Conservation (phyloP, 2,329 filamentous ascomycete species). For the Aspergillus chevalieri region DNA sequence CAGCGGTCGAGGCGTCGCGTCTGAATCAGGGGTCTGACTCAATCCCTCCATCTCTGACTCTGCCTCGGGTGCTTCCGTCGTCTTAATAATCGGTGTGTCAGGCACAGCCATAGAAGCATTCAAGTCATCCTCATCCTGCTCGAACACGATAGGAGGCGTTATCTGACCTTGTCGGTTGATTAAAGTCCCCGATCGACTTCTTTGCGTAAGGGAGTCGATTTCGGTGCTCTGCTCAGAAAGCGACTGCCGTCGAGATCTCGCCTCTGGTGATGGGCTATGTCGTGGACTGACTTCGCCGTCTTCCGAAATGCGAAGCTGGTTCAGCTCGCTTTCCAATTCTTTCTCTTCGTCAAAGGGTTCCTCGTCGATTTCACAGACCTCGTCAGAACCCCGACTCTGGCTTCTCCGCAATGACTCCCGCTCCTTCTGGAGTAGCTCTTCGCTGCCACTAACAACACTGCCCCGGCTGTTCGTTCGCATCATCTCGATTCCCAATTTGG, state of each 20-base stretch:
- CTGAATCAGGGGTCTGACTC: conserved; percentile 22
- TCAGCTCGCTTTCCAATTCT: conserved; percentile 26
- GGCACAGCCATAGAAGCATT: conserved; percentile 5
- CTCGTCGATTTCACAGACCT: conserved; percentile 15
- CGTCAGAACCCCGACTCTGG: conserved; percentile 15
- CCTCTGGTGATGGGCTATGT: conserved; percentile 11
- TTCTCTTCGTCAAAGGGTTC: conserved; percentile 12
- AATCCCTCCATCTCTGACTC: conserved; percentile 12
- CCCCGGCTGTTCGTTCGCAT: conserved; percentile 94
- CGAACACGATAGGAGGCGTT: conserved; percentile 25
- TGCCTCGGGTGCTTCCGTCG: conserved; percentile 6
- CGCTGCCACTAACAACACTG: conserved; percentile 54
- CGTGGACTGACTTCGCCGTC: conserved; percentile 24
- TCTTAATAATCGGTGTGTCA: conserved; percentile 15
- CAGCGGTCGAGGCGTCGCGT: conserved; percentile 28
- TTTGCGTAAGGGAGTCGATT: background rate
- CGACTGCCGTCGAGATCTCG: conserved; percentile 8
- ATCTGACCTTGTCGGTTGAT: conserved; percentile 24
- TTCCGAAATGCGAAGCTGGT: conserved; percentile 29
- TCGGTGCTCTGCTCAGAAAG: conserved; percentile 8
- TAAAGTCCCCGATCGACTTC: conserved; percentile 1
- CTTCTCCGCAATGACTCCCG: conserved; percentile 28
- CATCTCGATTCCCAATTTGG: conserved; percentile 93
- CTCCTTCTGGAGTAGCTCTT: conserved; percentile 33
- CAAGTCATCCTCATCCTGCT: background rate